Evolutionary conservation across 2,329 filamentous ascomycete genomes (phyloP).

Genomic region (Ophiosphaerella herpotricha): DNA sequence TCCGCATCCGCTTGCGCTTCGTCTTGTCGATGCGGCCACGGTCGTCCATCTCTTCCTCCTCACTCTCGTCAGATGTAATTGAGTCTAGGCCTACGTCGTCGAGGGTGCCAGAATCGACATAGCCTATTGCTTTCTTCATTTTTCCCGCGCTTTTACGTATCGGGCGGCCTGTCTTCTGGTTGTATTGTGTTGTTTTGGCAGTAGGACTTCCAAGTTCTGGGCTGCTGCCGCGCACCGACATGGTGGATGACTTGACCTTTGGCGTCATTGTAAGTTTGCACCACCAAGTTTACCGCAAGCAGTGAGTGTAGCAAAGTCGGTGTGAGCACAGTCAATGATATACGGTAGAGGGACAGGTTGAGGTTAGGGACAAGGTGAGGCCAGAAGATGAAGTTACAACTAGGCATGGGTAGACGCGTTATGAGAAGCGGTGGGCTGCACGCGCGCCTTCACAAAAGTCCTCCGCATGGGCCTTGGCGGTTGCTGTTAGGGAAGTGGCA

Average conservation of each 20-base stretch:
- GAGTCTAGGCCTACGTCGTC: slow-evolving; percentile 37
- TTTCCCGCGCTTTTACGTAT: slow-evolving; percentile 49
- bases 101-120: slow-evolving; percentile 47
- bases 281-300: neutral
- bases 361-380: slow-evolving; percentile 1
- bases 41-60: slow-evolving; percentile 35
- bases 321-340: neutral
- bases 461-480: slow-evolving; percentile 12
- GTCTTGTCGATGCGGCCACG: slow-evolving; percentile 15
- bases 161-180: slow-evolving; percentile 49
- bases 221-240: slow-evolving; percentile 19
- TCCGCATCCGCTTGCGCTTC: slow-evolving; percentile 42
- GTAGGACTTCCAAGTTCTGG: slow-evolving; percentile 35
- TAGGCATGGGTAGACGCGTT: neutral
- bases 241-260: neutral
- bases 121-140: slow-evolving; percentile 42
- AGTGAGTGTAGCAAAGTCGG: slow-evolving; percentile 5
- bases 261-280: slow-evolving; percentile 11
- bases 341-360: slow-evolving; percentile 1
- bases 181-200: slow-evolving; percentile 39
- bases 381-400: neutral
- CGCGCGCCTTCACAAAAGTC: slow-evolving; percentile 5
- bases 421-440: neutral
- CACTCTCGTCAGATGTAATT: slow-evolving; percentile 24
- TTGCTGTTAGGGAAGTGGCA: neutral